These are phyloP conservation scores for Tubosaeta sp. DNA, from an alignment of 768 basidiomycete species.

Conservation along the genomic window DNA sequence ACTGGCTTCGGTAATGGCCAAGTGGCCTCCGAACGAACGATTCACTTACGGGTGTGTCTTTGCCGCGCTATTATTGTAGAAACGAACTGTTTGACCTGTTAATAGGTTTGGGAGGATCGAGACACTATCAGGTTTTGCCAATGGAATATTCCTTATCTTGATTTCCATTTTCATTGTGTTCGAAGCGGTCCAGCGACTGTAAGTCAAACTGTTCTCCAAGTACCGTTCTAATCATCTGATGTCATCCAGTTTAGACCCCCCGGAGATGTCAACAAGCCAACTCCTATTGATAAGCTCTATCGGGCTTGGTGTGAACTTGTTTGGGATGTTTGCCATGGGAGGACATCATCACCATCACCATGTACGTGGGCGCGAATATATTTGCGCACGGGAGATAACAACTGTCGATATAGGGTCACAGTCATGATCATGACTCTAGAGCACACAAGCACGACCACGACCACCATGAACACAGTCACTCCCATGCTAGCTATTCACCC, in stretches of 20 bases:
- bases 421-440: slow-evolving; percentile 13
- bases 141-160: slow-evolving; percentile 88
- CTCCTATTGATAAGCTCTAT: slow-evolving; percentile 84
- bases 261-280: slow-evolving; percentile 96
- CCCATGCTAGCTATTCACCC: slow-evolving; percentile 34
- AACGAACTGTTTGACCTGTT: background rate
- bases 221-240: background rate
- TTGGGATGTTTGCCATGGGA: slow-evolving; percentile 99
- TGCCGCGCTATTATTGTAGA: background rate
- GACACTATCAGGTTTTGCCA: slow-evolving; percentile 96
- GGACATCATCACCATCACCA: slow-evolving; percentile 80
- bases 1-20: slow-evolving; percentile 95
- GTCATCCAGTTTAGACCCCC: slow-evolving; percentile 60
- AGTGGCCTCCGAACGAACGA: slow-evolving; percentile 90
- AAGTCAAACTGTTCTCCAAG: slow-evolving; percentile 22
- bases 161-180: slow-evolving; percentile 99
- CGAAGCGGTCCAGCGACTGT: slow-evolving; percentile 95
- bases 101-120: slow-evolving; percentile 90
- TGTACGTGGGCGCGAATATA: too few species aligned
- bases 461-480: slow-evolving; percentile 28
- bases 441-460: slow-evolving; percentile 15
- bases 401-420: slow-evolving; percentile 15
- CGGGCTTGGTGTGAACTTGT: slow-evolving; percentile 90
- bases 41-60: slow-evolving; percentile 88
- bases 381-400: background rate